These are phyloP conservation scores for Aristolochia californica DNA, from an alignment of 164 flowering plant genomes.

Conservation along the genomic window DNA sequence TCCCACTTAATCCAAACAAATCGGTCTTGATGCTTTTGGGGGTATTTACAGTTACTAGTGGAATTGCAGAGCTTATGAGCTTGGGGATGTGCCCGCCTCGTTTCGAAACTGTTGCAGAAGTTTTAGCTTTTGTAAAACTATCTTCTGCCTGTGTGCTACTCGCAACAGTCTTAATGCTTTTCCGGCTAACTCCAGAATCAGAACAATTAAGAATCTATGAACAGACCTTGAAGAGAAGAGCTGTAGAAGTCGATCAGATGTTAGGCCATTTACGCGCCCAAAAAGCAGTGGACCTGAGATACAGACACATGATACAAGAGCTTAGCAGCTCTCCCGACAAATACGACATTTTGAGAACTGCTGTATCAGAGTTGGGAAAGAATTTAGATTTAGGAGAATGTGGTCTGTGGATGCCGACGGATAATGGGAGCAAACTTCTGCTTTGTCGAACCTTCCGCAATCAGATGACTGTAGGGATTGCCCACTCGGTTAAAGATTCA, in stretches of 20 bases:
- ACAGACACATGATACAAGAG: constrained; percentile 76
- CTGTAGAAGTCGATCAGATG: constrained; percentile 63
- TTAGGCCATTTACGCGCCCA: constrained; percentile 61
- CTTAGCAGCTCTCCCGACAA: constrained; percentile 64
- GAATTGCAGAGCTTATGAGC: constrained; percentile 63
- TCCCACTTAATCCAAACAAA: constrained; percentile 62
- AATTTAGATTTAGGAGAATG: constrained; percentile 62
- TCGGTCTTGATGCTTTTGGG: constrained; percentile 83
- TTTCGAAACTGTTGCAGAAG: constrained; percentile 46
- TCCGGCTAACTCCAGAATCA: constrained; percentile 63
- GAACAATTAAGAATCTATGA: constrained; percentile 56
- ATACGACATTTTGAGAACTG: constrained; percentile 57
- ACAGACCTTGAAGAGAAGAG: constrained; percentile 39
- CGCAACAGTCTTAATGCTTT: constrained; percentile 65
- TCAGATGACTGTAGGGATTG: constrained; percentile 37
- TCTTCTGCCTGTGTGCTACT: constrained; percentile 59
- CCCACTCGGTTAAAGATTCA: constrained; percentile 42
- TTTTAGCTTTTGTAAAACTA: constrained; percentile 54
- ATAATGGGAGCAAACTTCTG: constrained; percentile 30
- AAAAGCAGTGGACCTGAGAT: constrained; percentile 72
- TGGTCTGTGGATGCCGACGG: constrained; percentile 74
- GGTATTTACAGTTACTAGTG: constrained; percentile 69
- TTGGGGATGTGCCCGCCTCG: constrained; percentile 58
- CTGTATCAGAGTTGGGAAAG: constrained; percentile 63
- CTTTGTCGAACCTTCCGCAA: constrained; percentile 50